phyloP scores from a whole-genome alignment of 208 protist species.

The Spongospora subterranea region DNA sequence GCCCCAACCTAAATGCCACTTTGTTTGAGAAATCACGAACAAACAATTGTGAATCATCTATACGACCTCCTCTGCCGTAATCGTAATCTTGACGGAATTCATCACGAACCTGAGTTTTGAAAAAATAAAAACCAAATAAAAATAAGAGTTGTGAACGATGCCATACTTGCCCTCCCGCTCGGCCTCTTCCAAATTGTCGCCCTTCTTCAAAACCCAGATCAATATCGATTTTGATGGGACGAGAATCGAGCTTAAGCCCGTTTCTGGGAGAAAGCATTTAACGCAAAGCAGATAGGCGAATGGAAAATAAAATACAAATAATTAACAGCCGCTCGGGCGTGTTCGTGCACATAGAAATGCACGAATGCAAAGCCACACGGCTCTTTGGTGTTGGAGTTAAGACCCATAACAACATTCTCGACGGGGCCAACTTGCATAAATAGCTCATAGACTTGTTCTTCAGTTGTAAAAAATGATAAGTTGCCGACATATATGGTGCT shows the following conservation, averaged over 20 bases:
- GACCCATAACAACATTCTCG: constrained; percentile 95
- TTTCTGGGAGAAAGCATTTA: constrained; percentile 79
- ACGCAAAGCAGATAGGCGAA: constrained; percentile 80
- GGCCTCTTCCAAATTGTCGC: constrained; percentile 85
- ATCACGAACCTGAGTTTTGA: constrained; percentile 83
- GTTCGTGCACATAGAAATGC: constrained; percentile 87
- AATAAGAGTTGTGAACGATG: not conserved
- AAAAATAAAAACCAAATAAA: not conserved
- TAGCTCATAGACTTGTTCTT: constrained; percentile 92
- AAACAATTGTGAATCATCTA: no score
- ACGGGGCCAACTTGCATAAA: constrained; percentile 90
- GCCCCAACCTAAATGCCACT: no score
- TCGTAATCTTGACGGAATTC: constrained; percentile 87
- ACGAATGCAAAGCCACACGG: constrained; percentile 99
- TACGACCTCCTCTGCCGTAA: constrained; percentile 84
- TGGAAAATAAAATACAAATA: constrained; percentile 78
- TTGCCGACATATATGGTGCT: constrained; percentile 96
- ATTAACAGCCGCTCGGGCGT: constrained; percentile 86
- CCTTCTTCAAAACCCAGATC: constrained; percentile 84
- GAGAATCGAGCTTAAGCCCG: constrained; percentile 77
- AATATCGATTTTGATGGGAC: constrained; percentile 79
- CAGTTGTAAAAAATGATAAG: constrained; percentile 95
- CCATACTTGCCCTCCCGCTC: constrained; percentile 74
- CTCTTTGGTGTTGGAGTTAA: constrained; percentile 88
- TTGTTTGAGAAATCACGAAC: no score